phyloP scores from a whole-genome alignment of 2,329 filamentous ascomycete species.

The Seiridium unicorne region DNA sequence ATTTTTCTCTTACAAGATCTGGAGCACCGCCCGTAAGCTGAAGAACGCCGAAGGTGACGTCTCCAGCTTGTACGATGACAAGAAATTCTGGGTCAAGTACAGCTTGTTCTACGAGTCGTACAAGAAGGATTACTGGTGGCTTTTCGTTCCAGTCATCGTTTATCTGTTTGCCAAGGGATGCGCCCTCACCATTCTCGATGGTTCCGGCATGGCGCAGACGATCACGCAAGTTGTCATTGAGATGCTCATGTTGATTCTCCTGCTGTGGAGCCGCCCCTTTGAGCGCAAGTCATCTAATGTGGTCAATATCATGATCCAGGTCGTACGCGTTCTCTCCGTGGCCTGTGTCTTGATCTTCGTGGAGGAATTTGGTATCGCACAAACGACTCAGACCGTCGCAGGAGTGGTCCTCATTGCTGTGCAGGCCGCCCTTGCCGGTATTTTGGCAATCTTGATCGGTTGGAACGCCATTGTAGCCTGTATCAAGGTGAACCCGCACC shows the following conservation, averaged over 20 bases:
- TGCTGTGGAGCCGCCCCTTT: constrained; percentile 84
- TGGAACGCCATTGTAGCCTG: constrained; percentile 85
- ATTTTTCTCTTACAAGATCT: constrained; percentile 86
- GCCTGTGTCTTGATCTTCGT: constrained; percentile 90
- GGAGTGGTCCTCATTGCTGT: constrained; percentile 93
- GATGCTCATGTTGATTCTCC: constrained; percentile 70
- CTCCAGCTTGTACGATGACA: constrained; percentile 78
- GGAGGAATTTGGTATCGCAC: constrained; percentile 82
- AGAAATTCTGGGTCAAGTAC: constrained; percentile 91
- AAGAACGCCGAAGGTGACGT: constrained; percentile 74
- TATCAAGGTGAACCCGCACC: constrained; percentile 86
- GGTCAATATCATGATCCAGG: constrained; percentile 90
- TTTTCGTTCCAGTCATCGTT: constrained; percentile 84
- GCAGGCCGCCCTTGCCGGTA: constrained; percentile 78
- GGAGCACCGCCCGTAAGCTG: constrained; percentile 66
- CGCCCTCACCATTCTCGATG: constrained; percentile 80
- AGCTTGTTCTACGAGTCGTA: constrained; percentile 96
- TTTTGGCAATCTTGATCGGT: constrained; percentile 81
- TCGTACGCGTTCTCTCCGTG: constrained; percentile 85
- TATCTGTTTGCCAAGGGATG: constrained; percentile 91
- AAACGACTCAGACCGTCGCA: constrained; percentile 92
- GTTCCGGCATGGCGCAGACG: constrained; percentile 80
- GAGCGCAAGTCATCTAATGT: constrained; percentile 84
- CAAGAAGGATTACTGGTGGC: constrained; percentile 94
- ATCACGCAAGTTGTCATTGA: constrained; percentile 80